Evolutionary conservation across 1,284 basidiomycete species (phyloP).

Genomic region (Wolfiporia cocos): DNA sequence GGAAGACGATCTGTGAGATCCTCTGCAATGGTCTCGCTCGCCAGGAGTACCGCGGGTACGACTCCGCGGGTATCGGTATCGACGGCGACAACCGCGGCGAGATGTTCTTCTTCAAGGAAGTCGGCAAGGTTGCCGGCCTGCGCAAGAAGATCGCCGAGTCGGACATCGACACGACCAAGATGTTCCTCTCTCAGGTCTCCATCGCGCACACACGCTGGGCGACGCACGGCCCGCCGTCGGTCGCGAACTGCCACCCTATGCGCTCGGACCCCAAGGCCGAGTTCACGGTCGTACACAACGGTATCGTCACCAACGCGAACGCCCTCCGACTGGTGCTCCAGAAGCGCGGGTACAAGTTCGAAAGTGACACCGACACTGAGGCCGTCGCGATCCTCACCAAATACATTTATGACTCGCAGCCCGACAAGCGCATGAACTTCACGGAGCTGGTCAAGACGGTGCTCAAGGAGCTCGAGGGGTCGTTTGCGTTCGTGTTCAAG

Average conservation of each 20-base stretch:
- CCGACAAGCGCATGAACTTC: constrained; percentile 86
- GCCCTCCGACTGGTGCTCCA: constrained; percentile 92
- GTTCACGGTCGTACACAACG: constrained; percentile 97
- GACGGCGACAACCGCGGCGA: constrained; percentile 87
- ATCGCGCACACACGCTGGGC: constrained; percentile 99
- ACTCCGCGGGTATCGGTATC: constrained; percentile 93
- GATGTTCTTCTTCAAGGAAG: constrained; percentile 93
- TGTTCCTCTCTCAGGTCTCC: constrained; percentile 85
- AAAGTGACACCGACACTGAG: constrained; percentile 98
- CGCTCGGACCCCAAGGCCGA: constrained; percentile 79
- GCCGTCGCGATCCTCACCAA: constrained; percentile 94
- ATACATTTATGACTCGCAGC: constrained; percentile 95
- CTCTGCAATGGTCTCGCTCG: constrained; percentile 90
- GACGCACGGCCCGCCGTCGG: constrained; percentile 92
- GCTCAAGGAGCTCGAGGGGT: constrained; percentile 97
- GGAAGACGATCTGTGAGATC: constrained; percentile 89
- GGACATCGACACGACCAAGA: constrained; percentile 74
- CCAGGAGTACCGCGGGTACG: constrained; percentile 98
- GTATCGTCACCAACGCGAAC: constrained; percentile 94
- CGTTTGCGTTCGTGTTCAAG: constrained; percentile 99
- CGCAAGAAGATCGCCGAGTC: constrained; percentile 88
- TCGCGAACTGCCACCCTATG: constrained; percentile 94
- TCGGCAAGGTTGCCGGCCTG: constrained; percentile 95
- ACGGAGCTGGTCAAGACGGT: constrained; percentile 93
- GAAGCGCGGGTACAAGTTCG: constrained; percentile 94